These are phyloP conservation scores for Pichia nanzhaoensis DNA, from an alignment of 805 yeast genomes.

Conservation along the genomic window DNA sequence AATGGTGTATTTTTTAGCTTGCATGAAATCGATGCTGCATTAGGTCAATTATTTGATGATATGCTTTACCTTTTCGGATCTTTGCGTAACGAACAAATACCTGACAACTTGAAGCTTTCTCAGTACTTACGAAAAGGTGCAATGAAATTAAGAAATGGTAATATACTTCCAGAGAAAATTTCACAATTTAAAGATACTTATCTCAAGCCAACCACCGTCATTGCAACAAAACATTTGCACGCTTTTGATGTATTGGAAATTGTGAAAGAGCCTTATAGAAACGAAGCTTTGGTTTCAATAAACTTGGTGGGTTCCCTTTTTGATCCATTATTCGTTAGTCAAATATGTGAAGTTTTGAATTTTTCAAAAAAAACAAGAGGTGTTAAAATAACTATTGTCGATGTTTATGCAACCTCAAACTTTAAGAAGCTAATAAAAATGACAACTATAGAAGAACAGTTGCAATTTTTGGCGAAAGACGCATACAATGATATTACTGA, in stretches of 20 bases:
- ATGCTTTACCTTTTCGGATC: conserved; percentile 29
- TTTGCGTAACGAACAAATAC: conserved; percentile 25
- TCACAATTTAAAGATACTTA: conserved; percentile 17
- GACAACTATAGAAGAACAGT: conserved; percentile 4
- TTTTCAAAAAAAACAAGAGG: conserved; percentile 7
- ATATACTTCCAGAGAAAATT: conserved; percentile 44
- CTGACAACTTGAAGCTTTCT: conserved; percentile 27
- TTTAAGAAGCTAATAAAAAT: conserved; percentile 7
- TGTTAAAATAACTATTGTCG: conserved; percentile 19
- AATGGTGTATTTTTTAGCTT: conserved; percentile 66
- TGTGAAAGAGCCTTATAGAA: neutral
- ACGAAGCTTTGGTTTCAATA: conserved; percentile 22
- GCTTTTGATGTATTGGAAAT: neutral
- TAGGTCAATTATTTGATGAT: conserved; percentile 55
- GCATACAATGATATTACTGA: neutral
- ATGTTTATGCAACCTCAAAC: conserved; percentile 7
- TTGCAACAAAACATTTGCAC: neutral
- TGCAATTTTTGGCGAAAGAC: neutral
- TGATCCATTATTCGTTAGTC: conserved; percentile 32
- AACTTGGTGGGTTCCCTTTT: conserved; percentile 58
- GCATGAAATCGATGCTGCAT: conserved; percentile 40
- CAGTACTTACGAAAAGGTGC: conserved; percentile 39
- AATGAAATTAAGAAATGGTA: conserved; percentile 37
- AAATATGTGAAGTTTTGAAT: conserved; percentile 35
- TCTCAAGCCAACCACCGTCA: neutral